Evolutionary conservation across 148 eudicot genomes (phyloP), one percentile per base, ranked within the genome.

Genomic region (Pharnaceum exiguum): DNA sequence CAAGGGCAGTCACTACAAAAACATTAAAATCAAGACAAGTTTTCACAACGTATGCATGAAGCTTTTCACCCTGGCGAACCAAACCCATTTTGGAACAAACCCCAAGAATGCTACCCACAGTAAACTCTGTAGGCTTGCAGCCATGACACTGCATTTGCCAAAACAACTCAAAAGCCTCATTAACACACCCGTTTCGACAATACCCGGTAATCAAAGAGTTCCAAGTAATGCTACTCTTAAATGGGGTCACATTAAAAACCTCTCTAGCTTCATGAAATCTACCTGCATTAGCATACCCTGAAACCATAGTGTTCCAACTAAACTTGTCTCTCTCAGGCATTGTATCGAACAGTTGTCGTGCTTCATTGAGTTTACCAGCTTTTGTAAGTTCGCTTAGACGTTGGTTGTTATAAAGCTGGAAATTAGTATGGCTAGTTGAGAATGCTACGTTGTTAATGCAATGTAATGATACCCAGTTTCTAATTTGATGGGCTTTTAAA

Each of bases 261-360:
- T 73, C 15, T 52, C 66, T 74, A 43, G 97, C 97, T 65, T 86
- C 88, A 39, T 6, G 5, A 38, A 81, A 58, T 53, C 73, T 77
- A 27, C 83, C 90, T 21, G 65, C 62, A 51, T 75, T 77, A 0
- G 83, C 79, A 63, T 73, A 86, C 27, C 79, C 84, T 62, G 75
- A 75, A 58, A 90, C 48, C 80, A 86, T 72, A 10, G 87, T 79
- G 38, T 83, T 90, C 88, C 90, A 90, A 1, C 77, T 70, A 31
- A 77, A 82, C 47, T 73, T 84, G 60, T 90, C 95, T 38, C 81
- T 67, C n/a, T 83, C 57, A 45, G 75, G 66, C 95, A 90, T 83
- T 76, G 50, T 5, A 61, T 75, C 90, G 32, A 90, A 90, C 81
- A 86, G 8, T 16, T 72, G 68, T 48, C 75, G 78, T 3, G 97